Conservation (phyloP, 2,329 filamentous ascomycete genomes). For the Paramyrothecium roridum region DNA sequence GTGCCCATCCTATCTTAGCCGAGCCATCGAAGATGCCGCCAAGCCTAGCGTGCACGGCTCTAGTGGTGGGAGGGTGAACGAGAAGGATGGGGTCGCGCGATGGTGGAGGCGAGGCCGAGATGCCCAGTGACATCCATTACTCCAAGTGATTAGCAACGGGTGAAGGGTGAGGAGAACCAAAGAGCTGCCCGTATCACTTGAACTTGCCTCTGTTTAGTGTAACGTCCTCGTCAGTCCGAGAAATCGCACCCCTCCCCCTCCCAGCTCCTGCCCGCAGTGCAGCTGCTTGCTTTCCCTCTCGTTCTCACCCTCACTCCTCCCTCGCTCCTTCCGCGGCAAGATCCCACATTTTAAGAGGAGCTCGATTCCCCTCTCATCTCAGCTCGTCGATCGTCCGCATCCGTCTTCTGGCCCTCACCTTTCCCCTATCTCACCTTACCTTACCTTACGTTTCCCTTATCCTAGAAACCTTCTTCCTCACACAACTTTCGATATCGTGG, state of each 20-base stretch:
- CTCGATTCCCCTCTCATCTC: not conserved
- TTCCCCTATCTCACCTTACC: not conserved
- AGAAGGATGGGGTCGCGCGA: not conserved
- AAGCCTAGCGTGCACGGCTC: not conserved
- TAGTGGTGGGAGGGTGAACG: not conserved
- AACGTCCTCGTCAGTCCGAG: too few relatives aligned
- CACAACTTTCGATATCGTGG: not conserved
- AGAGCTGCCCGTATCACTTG: too few relatives aligned
- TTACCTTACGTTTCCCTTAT: not conserved
- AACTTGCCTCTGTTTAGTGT: too few relatives aligned
- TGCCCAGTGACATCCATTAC: too few relatives aligned
- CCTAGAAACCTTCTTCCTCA: not conserved
- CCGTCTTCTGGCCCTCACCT: not conserved
- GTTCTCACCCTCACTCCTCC: not conserved
- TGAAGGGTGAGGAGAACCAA: too few relatives aligned
- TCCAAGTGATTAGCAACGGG: too few relatives aligned
- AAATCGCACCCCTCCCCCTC: too few relatives aligned
- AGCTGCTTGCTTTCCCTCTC: not conserved
- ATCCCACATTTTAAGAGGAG: not conserved
- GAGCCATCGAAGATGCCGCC: not conserved
- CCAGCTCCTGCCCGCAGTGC: not conserved
- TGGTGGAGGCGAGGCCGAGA: too few relatives aligned
- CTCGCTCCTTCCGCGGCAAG: not conserved
- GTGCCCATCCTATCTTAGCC: not conserved
- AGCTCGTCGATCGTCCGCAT: not conserved